Conservation (phyloP, 345 rosid genomes). For the Rhizophora mangle region DNA sequence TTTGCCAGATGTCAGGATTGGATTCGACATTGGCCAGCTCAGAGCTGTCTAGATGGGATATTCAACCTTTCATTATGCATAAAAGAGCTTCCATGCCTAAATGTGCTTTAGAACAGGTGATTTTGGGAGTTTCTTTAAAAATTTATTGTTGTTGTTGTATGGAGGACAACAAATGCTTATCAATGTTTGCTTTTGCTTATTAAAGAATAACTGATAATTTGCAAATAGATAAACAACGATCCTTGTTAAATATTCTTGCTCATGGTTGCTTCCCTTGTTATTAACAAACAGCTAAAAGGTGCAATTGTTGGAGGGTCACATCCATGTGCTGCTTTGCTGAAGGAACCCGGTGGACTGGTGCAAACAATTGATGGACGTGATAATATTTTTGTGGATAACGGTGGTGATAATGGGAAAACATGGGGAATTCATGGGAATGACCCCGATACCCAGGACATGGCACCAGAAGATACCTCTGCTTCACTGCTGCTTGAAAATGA, state of each 20-base stretch:
- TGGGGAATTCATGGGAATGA: conserved; percentile 9
- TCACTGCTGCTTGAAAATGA: conserved; percentile 19
- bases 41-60: conserved; percentile 46
- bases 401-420: conserved; percentile 11
- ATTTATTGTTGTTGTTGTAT: neutral
- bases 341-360: conserved; percentile 33
- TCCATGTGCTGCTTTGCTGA: conserved; percentile 33
- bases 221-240: neutral
- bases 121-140: neutral
- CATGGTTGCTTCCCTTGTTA: neutral
- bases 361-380: conserved; percentile 10
- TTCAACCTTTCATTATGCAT: conserved; percentile 41
- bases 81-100: conserved; percentile 53
- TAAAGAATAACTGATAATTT: too few relatives aligned
- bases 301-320: conserved; percentile 25
- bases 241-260: conserved; percentile 6
- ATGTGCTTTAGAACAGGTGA: conserved; percentile 47
- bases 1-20: conserved; percentile 27
- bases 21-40: conserved; percentile 29
- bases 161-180: too few relatives aligned
- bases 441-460: conserved; percentile 10
- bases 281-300: conserved; percentile 48
- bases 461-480: conserved; percentile 13
- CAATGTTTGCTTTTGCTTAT: too few relatives aligned
- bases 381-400: neutral